Evolutionary conservation across 305 asterid genomes (phyloP), one percentile per base, ranked within the genome.

Genomic region (Fraxinus xanthoxyloides): DNA sequence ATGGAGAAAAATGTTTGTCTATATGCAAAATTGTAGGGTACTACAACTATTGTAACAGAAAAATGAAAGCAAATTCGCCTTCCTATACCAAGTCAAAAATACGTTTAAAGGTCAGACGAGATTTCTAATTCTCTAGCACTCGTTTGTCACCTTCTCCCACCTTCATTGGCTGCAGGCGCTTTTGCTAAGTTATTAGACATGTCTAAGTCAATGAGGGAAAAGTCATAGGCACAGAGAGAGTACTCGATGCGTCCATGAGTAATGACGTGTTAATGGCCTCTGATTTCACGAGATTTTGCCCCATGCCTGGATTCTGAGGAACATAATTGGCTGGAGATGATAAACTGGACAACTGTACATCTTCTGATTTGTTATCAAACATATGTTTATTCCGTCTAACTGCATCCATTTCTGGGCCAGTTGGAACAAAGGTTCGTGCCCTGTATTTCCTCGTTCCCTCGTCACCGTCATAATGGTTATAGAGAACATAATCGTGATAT

Each of bases 351-450:
- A 91, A 17, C 73, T 91, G 97, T 69, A 91, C 81, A 36, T 94
- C 98, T 6, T 93, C 97, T 72, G 85, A 26, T 87, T 91, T 92
- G 88, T 88, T 92, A 54, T 91, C 95, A 67, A 88, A 75, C 72
- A 83, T 82, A 83, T 87, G 92, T 77, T 91, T 93, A 91, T 89
- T 96, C 87, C 90, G 88, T 81, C 98, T 88, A 77, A 89, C 97
- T 21, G 94, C 86, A 81, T 94, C 99, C 98, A 96, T 94, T 88
- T 96, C 99, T 0, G 93, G 91, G 43, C 98, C 98, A 8, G 97
- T 96, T 19, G 98, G 99, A 54, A 96, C 98, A 79, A 94, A 94
- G 12, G 98, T 48, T 48, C 59, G 59, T 15, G 59, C 59, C 59
- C 21, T 48, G 59, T 48, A 48, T 48, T 15, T 48, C 59, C 59